Evolutionary conservation across 495 filamentous ascomycete genomes (phyloP).

Genomic region (Aspergillus diversus): DNA sequence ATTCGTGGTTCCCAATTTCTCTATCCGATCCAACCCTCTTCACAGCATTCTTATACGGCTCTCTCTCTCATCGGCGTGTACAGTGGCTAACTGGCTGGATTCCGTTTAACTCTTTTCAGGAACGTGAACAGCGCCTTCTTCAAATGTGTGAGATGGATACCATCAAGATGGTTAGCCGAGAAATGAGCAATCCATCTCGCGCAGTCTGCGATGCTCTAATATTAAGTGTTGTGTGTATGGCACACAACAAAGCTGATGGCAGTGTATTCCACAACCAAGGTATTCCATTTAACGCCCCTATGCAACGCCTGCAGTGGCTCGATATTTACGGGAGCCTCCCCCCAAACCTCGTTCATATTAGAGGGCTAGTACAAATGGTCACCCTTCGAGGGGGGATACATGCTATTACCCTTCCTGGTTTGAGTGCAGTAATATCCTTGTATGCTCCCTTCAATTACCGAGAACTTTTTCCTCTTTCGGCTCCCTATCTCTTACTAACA

Average conservation of each 20-base stretch:
- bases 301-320: constrained; percentile 47
- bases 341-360: constrained; percentile 43
- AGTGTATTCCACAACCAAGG: constrained; percentile 5
- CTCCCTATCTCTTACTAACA: background rate
- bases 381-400: constrained; percentile 41
- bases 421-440: constrained; percentile 41
- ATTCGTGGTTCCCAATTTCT: constrained; percentile 41
- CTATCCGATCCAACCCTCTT: constrained; percentile 41
- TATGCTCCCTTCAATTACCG: constrained; percentile 25
- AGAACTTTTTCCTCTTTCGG: background rate
- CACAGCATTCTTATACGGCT: constrained; percentile 43
- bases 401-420: constrained; percentile 34
- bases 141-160: constrained; percentile 42
- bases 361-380: constrained; percentile 41
- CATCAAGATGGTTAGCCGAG: constrained; percentile 41
- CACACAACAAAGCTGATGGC: constrained; percentile 40
- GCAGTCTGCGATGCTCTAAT: constrained; percentile 42
- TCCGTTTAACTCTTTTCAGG: constrained; percentile 25
- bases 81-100: constrained; percentile 39
- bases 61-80: constrained; percentile 44
- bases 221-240: constrained; percentile 47
- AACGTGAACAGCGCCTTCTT: constrained; percentile 33
- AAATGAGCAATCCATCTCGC: constrained; percentile 36
- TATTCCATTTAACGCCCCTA: constrained; percentile 41
- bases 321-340: constrained; percentile 45